Evolutionary conservation across 345 rosid species (phyloP).

Genomic region (Noccaea caerulescens): DNA sequence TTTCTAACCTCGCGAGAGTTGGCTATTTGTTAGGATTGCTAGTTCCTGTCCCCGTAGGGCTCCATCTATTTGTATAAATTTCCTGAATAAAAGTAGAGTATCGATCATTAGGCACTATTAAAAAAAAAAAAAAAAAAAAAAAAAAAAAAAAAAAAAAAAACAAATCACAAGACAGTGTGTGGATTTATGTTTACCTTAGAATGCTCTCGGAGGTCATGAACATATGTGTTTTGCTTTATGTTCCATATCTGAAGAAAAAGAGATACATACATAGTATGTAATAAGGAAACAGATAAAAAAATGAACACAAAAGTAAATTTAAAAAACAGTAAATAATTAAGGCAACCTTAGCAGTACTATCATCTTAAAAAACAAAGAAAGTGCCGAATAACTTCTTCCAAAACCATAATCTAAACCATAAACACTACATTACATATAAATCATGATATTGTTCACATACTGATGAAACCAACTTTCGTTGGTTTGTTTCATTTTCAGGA

Average conservation of each 20-base stretch:
- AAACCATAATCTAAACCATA: constrained; percentile 13
- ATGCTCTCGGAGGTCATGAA: constrained; percentile 88
- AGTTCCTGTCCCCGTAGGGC: constrained; percentile 92
- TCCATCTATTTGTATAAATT: constrained; percentile 92
- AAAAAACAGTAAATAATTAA: constrained; percentile 14
- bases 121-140: not conserved
- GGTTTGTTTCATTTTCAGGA: constrained; percentile 26
- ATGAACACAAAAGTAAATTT: not conserved
- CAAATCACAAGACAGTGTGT: not conserved
- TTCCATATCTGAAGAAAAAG: constrained; percentile 72
- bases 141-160: not conserved
- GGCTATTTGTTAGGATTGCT: constrained; percentile 90
- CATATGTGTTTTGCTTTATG: constrained; percentile 70
- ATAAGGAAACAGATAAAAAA: not conserved
- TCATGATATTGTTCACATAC: constrained; percentile 6
- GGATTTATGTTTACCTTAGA: constrained; percentile 52
- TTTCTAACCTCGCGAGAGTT: constrained; percentile 79
- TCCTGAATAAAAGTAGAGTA: constrained; percentile 54
- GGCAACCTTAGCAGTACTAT: constrained; percentile 88
- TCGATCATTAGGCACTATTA: constrained; percentile 1
- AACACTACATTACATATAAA: constrained; percentile 27
- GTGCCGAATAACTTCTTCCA: constrained; percentile 4
- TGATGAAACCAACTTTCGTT: constrained; percentile 20
- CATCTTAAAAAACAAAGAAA: constrained; percentile 29
- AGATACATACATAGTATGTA: not conserved